Conservation (phyloP, 2,329 filamentous ascomycete genomes). For the Alternaria novae-zelandiae region DNA sequence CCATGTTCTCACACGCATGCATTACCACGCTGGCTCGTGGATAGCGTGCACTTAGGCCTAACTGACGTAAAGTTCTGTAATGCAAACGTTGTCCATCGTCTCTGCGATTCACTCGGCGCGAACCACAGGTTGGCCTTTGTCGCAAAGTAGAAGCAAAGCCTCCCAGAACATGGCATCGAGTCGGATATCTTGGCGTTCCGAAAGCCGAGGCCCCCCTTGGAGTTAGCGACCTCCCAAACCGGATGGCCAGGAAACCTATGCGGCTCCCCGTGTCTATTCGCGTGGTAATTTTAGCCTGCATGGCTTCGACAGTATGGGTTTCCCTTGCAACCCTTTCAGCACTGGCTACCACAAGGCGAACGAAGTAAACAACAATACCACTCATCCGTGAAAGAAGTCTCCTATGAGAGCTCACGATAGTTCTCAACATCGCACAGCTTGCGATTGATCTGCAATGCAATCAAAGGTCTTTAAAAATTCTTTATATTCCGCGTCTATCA, state of each 20-base stretch:
- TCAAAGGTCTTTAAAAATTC: conserved; percentile 7
- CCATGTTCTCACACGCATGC: conserved; percentile 9
- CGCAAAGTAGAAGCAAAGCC: neutral
- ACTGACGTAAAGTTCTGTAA: neutral
- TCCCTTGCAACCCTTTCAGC: neutral
- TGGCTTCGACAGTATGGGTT: neutral
- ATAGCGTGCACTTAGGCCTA: neutral
- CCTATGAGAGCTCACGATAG: neutral
- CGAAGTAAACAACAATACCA: neutral
- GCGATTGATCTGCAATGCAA: neutral
- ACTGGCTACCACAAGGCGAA: neutral
- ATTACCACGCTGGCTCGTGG: neutral
- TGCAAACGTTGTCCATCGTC: neutral
- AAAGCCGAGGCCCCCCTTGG: conserved; percentile 1
- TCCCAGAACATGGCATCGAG: neutral
- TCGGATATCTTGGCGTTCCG: conserved; percentile 4
- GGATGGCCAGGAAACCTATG: neutral
- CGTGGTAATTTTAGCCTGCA: neutral
- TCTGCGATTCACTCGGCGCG: neutral
- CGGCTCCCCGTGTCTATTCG: neutral
- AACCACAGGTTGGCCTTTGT: neutral
- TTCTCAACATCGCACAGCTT: neutral
- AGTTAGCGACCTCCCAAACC: neutral
- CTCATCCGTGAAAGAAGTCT: neutral
- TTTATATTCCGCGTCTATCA: conserved; percentile 41